phyloP scores from a whole-genome alignment of 1,284 basidiomycete species.

The Leccinum angustisporum region DNA sequence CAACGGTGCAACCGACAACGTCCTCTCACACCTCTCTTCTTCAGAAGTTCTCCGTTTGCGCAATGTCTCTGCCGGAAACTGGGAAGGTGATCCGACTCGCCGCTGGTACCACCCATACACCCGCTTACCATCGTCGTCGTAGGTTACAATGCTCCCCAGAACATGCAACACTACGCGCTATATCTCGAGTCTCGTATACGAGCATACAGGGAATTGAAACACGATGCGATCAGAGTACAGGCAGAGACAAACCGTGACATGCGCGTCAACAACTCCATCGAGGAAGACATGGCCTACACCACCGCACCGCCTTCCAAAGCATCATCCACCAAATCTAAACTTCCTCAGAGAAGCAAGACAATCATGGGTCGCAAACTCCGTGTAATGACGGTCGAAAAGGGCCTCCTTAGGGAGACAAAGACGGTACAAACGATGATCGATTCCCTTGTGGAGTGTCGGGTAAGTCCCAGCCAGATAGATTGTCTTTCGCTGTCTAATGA shows the following conservation, averaged over 20 bases:
- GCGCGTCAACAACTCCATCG: slow-evolving; percentile 61
- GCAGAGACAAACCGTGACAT: slow-evolving; percentile 85
- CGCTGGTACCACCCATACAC: neutral
- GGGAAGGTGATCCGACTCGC: slow-evolving; percentile 65
- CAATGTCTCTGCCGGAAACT: slow-evolving; percentile 72
- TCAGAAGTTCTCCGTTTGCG: slow-evolving; percentile 77
- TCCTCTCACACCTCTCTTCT: slow-evolving; percentile 80
- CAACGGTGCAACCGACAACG: slow-evolving; percentile 89
- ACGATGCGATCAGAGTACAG: slow-evolving; percentile 91
- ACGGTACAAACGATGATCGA: slow-evolving; percentile 90
- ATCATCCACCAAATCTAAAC: slow-evolving; percentile 30
- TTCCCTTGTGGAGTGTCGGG: slow-evolving; percentile 82
- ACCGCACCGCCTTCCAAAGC: slow-evolving; percentile 28
- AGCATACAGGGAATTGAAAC: slow-evolving; percentile 89
- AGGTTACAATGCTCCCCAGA: slow-evolving; percentile 87
- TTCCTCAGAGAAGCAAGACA: slow-evolving; percentile 67
- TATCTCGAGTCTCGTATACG: slow-evolving; percentile 91
- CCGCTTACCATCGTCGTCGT: slow-evolving; percentile 9
- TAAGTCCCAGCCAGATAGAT: slow-evolving; percentile 35
- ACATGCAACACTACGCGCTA: slow-evolving; percentile 82
- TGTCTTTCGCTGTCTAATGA: neutral
- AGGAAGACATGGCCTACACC: slow-evolving; percentile 48
- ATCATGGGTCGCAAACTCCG: slow-evolving; percentile 82
- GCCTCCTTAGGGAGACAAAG: slow-evolving; percentile 89
- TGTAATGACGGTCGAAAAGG: slow-evolving; percentile 94